Base-by-base conservation (phyloP, 108 stramenopile genomes). In the Licmophora abbreviata region DNA sequence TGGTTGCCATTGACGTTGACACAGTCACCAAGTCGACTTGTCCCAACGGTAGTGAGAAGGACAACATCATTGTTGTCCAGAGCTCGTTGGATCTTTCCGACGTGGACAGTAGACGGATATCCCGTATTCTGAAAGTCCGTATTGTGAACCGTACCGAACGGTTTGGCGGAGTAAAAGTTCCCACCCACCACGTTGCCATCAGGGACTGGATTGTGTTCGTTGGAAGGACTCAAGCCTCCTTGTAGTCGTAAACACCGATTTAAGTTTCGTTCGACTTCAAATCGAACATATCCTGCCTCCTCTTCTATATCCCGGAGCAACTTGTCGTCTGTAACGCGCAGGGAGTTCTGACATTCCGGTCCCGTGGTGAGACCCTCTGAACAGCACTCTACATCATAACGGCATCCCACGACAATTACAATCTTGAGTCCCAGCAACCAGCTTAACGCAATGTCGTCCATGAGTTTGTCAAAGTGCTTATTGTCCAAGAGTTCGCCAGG, bases 361-460 rank as follows among this genome's bases (percentile, higher is more conserved):
- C 56, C 55, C 18, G 71, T 65, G n/a, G 44, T 14, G 17, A 53
- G 6, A 24, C 54, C 53, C 2, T 32, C 10, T 14, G 30, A 38
- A 45, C 61, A 62, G 1, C 20, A 18, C 29, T 62, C 61, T 20
- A 29, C 29, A n/a, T 62, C 51, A 36, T 34, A 54, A 6, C 61
- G 51, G 35, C 81, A 78, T 44, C 88, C 88, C 1, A 71, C 71
- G 26, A 94, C 85, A 25, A 94, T 28, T 1, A 92, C 88, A 15
- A 79, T 35, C 31, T 61, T 53, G 9, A 76, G 53, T 35, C 78
- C 78, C 10, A 80, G 64, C 28, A 80, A 41, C 29, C 58, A 51
- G 28, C 68, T 31, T 37, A 73, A 48, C 10, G 63, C 51, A 7
- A 76, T 32, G 38, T 94, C 93, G 49, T 83, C 82, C 64, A 87